Conservation (phyloP, 2,329 filamentous ascomycete genomes). For the Diplocarpon mali region DNA sequence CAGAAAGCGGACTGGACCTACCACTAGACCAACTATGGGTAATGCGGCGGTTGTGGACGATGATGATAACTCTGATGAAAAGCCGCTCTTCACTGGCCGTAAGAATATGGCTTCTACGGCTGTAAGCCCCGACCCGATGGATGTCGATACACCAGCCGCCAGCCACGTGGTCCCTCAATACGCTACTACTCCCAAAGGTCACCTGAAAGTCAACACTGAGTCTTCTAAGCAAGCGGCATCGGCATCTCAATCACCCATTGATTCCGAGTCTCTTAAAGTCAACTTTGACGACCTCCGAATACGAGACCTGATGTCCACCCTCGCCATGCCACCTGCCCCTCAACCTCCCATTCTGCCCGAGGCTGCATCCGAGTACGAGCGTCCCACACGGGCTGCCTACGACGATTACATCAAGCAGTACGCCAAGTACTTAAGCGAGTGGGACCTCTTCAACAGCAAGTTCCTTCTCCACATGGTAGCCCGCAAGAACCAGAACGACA, state of each 20-base stretch:
- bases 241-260: slow-evolving; percentile 12
- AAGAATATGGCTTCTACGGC: slow-evolving; percentile 1
- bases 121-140: slow-evolving; percentile 48
- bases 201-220: slow-evolving; percentile 41
- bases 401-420: slow-evolving; percentile 43
- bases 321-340: slow-evolving; percentile 40
- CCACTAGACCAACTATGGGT: slow-evolving; percentile 20
- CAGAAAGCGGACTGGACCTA: slow-evolving; percentile 15
- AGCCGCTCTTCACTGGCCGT: slow-evolving; percentile 26
- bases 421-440: slow-evolving; percentile 41
- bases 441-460: slow-evolving; percentile 38
- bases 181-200: slow-evolving; percentile 43
- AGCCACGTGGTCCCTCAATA: slow-evolving; percentile 27
- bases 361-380: slow-evolving; percentile 33
- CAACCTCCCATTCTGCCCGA: slow-evolving; percentile 25
- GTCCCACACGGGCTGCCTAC: slow-evolving; percentile 33
- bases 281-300: slow-evolving; percentile 35
- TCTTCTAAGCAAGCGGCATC: slow-evolving; percentile 37
- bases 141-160: slow-evolving; percentile 44
- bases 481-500: slow-evolving; percentile 33
- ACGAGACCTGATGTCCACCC: slow-evolving; percentile 40
- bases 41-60: slow-evolving; percentile 23
- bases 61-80: slow-evolving; percentile 20
- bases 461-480: slow-evolving; percentile 46
- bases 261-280: slow-evolving; percentile 19